Conservation (phyloP, 345 rosid genomes). For the Fremontodendron californicum region DNA sequence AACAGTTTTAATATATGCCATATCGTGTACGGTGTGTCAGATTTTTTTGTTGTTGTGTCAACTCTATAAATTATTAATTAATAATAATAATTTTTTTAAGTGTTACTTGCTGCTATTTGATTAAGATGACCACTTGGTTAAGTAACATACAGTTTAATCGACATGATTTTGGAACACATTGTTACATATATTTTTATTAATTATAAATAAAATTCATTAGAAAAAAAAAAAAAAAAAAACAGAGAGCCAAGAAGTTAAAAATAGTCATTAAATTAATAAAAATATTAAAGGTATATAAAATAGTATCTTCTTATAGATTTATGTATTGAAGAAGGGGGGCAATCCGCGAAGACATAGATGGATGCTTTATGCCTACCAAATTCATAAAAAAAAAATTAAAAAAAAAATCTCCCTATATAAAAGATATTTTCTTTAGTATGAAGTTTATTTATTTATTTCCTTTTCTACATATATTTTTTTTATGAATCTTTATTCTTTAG, state of each 20-base stretch:
- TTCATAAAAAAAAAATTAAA: neutral
- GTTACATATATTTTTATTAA: neutral
- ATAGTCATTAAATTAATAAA: neutral
- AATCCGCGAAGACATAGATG: neutral
- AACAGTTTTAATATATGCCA: neutral
- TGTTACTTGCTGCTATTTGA: neutral
- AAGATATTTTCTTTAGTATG: too few relatives aligned
- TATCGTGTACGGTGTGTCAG: neutral
- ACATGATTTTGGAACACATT: conserved; percentile 9
- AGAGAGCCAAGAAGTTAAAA: neutral
- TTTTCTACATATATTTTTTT: too few relatives aligned
- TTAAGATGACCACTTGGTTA: neutral
- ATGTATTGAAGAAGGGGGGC: conserved; percentile 8
- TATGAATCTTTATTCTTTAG: too few relatives aligned
- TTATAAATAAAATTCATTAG: too few relatives aligned
- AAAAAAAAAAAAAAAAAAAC: too few relatives aligned
- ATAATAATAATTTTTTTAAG: too few relatives aligned
- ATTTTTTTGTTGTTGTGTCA: neutral
- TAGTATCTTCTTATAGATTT: neutral
- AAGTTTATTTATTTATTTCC: too few relatives aligned
- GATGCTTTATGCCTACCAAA: neutral
- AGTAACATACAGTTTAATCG: neutral
- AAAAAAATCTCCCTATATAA: too few relatives aligned
- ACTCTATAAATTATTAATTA: neutral
- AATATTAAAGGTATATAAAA: neutral